These are phyloP conservation scores for Pseudocercospora ulei DNA, from an alignment of 2,329 filamentous ascomycete species.

Conservation along the genomic window DNA sequence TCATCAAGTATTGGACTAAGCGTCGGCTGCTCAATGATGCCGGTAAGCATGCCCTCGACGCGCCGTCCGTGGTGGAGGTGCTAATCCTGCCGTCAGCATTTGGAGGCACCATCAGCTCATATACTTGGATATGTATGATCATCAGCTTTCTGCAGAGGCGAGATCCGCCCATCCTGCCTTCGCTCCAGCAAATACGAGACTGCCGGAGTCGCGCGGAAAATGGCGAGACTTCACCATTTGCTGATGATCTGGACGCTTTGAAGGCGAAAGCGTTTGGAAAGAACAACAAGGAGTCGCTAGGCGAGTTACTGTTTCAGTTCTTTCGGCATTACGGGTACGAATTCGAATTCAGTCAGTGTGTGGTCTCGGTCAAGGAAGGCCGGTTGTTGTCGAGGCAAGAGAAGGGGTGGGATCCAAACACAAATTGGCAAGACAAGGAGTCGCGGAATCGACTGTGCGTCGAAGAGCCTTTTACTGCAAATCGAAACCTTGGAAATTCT, in stretches of 20 bases:
- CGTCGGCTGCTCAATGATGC: constrained; percentile 89
- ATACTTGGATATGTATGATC: constrained; percentile 98
- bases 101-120: constrained; percentile 90
- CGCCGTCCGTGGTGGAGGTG: neutral
- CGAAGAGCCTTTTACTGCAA: constrained; percentile 89
- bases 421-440: constrained; percentile 39
- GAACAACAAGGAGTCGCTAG: constrained; percentile 71
- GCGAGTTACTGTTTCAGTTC: constrained; percentile 85
- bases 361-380: constrained; percentile 76
- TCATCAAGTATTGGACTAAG: constrained; percentile 96
- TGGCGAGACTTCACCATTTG: constrained; percentile 65
- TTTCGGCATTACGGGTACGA: constrained; percentile 93
- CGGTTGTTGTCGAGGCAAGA: constrained; percentile 68
- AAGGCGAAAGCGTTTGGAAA: constrained; percentile 61
- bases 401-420: constrained; percentile 70
- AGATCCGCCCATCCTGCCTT: constrained; percentile 71
- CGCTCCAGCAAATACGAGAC: constrained; percentile 65
- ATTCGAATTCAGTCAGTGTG: constrained; percentile 75
- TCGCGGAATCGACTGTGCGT: constrained; percentile 71
- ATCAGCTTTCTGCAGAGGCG: constrained; percentile 90
- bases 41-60: constrained; percentile 49
- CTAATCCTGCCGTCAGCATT: constrained; percentile 51
- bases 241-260: constrained; percentile 62
- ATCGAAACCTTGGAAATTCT: constrained; percentile 86
- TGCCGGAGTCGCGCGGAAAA: constrained; percentile 53